phyloP scores from a whole-genome alignment of 169 alveolate species.

The Plasmodium blacklocki region DNA sequence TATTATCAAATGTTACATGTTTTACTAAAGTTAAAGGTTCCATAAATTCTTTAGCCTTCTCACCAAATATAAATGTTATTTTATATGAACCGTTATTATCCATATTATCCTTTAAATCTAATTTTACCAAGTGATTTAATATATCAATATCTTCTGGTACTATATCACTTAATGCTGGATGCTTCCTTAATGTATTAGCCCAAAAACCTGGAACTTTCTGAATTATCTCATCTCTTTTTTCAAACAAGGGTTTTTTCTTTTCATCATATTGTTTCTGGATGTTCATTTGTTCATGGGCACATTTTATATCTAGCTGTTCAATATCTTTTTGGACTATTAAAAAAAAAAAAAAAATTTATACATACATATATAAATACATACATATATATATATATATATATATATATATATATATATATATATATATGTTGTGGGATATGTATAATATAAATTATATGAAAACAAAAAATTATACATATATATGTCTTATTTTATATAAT shows the following conservation, averaged over 20 bases:
- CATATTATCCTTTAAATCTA: slow-evolving; percentile 91
- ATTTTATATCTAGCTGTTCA: slow-evolving; percentile 88
- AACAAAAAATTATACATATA: neutral
- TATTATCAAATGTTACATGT: slow-evolving; percentile 88
- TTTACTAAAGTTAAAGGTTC: slow-evolving; percentile 89
- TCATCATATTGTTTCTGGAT: slow-evolving; percentile 91
- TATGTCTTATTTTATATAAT: neutral
- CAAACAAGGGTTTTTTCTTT: slow-evolving; percentile 90
- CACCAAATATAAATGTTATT: slow-evolving; percentile 87
- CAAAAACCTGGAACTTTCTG: slow-evolving; percentile 92
- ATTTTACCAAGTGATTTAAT: slow-evolving; percentile 84
- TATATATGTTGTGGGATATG: no score
- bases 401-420: no score
- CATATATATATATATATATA: neutral
- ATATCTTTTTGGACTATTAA: slow-evolving; percentile 84
- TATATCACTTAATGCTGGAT: slow-evolving; percentile 89
- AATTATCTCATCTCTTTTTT: slow-evolving; percentile 87
- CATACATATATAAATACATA: neutral
- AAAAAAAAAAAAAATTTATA: neutral
- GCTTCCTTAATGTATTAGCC: slow-evolving; percentile 89
- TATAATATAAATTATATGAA: neutral
- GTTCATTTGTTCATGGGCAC: slow-evolving; percentile 91
- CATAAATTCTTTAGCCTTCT: slow-evolving; percentile 89
- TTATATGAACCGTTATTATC: slow-evolving; percentile 92
- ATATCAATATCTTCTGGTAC: slow-evolving; percentile 90